phyloP scores from a whole-genome alignment of 257 asterid genomes.

The Anisodus acutangulus region DNA sequence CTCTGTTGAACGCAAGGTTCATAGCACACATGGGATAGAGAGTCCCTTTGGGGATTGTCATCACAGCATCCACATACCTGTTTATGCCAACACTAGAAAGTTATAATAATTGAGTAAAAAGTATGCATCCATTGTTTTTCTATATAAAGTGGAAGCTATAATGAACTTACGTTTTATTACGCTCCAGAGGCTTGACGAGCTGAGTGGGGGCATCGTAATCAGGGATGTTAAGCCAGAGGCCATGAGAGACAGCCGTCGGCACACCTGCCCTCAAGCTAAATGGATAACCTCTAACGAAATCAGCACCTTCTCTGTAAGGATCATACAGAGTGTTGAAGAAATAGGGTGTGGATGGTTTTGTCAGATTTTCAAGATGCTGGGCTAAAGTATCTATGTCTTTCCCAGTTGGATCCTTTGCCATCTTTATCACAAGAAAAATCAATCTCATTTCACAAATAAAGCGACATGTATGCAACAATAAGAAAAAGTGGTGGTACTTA shows the following conservation, averaged over 20 bases:
- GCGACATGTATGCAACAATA: not conserved
- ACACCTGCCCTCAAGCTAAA: conserved; percentile 51
- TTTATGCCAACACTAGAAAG: conserved; percentile 27
- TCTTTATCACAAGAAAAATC: conserved; percentile 32
- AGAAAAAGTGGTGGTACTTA: not conserved
- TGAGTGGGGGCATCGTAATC: conserved; percentile 57
- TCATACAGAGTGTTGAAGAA: conserved; percentile 56
- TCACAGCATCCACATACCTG: conserved; percentile 52
- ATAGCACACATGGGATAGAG: conserved; percentile 55
- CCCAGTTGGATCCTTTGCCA: conserved; percentile 53
- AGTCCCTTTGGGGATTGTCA: conserved; percentile 52
- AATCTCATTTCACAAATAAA: not conserved
- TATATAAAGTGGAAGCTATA: not conserved
- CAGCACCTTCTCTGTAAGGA: conserved; percentile 50
- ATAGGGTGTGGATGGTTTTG: conserved; percentile 51
- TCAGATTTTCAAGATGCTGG: conserved; percentile 45
- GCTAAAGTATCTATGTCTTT: conserved; percentile 43
- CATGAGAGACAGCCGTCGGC: conserved; percentile 53
- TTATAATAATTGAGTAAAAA: not conserved
- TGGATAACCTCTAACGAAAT: conserved; percentile 55
- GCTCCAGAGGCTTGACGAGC: conserved; percentile 52
- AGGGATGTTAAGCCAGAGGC: conserved; percentile 57
- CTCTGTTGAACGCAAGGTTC: conserved; percentile 51
- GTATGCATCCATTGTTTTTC: not conserved
- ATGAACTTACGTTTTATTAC: conserved; percentile 46